Percentiles rank a stretch among this genome's conserved stretches.
Evolutionary conservation across 306 rosid genomes (phyloP).

Genomic region (Glycyrrhiza uralensis): DNA sequence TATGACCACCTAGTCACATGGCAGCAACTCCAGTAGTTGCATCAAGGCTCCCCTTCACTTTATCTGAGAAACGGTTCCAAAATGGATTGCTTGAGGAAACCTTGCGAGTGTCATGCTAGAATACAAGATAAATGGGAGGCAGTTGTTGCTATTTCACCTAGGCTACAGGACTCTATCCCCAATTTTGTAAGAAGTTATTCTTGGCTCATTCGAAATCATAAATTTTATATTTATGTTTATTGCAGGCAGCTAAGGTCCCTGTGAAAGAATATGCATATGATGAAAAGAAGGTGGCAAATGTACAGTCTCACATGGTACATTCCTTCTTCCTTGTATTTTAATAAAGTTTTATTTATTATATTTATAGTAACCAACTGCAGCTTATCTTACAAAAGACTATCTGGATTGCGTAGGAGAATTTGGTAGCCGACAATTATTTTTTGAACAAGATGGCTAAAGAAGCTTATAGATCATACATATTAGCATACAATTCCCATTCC

Average conservation of each 20-base stretch:
- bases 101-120: neutral
- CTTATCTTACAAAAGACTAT: conserved; percentile 5
- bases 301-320: conserved; percentile 78
- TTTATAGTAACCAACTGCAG: neutral
- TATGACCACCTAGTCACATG: too few relatives aligned
- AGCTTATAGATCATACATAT: conserved; percentile 76
- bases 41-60: neutral
- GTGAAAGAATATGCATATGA: conserved; percentile 75
- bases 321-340: neutral
- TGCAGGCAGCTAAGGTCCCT: conserved; percentile 88
- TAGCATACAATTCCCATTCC: conserved; percentile 85
- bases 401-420: conserved; percentile 61
- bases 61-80: neutral
- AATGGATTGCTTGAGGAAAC: neutral
- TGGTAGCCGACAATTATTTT: conserved; percentile 60
- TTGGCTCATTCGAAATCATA: conserved; percentile 4
- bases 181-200: neutral
- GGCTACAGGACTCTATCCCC: neutral
- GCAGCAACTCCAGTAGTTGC: too few relatives aligned
- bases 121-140: neutral
- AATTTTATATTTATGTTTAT: neutral
- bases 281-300: conserved; percentile 74
- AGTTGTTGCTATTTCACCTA: neutral
- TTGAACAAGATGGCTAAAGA: conserved; percentile 81
- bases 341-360: neutral